Evolutionary conservation across 352 stramenopile genomes (phyloP), one percentile per base, ranked within the genome.

Genomic region (Pythium rhizo-oryzae): DNA sequence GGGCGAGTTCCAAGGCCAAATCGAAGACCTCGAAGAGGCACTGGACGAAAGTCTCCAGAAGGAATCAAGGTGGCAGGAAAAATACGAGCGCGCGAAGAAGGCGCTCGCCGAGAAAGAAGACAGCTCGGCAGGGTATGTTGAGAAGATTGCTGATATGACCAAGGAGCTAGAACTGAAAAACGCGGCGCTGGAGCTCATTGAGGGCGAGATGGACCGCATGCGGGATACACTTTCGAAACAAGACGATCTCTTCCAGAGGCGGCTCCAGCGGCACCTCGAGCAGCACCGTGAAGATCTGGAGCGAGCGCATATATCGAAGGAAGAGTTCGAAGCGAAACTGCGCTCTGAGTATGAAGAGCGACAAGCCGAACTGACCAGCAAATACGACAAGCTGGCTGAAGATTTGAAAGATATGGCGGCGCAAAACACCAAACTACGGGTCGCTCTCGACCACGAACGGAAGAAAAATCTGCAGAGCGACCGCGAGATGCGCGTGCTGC

Each of bases 181-280:
- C 15, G 72, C 70, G 11, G 84, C 82, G 7, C 66, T 92, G 13
- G 82, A 90, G 47, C 78, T 91, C 24, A 79, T 92, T 8, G 84
- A 91, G 41, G 79, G 78, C 12, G 84, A 92, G 47, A 90, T 92
- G 82, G 79, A 88, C 28, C 75, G 77, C 0, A 81, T 92, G 79
- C 80, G 81, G 16, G 71, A 62, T 0, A 71, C 71, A 18, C 74
- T 91, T 1, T 70, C 76, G 50, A 81, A 90, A 15, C 84, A 92
- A 44, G 82, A 89, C 60, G 69, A 64, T 0, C 30, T 89, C 4
- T 89, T 89, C 49, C 72, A 88, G 47, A 86, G 77, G 21, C 69
- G 76, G 13, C 63, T 91, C 15, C 69, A 84, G 21, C 78, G 79
- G 11, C 75, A 85, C 50, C 24, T 85, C 7, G 81, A 91, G 28